phyloP scores from a whole-genome alignment of 2,329 filamentous ascomycete genomes.

The Pseudocercospora ulei region DNA sequence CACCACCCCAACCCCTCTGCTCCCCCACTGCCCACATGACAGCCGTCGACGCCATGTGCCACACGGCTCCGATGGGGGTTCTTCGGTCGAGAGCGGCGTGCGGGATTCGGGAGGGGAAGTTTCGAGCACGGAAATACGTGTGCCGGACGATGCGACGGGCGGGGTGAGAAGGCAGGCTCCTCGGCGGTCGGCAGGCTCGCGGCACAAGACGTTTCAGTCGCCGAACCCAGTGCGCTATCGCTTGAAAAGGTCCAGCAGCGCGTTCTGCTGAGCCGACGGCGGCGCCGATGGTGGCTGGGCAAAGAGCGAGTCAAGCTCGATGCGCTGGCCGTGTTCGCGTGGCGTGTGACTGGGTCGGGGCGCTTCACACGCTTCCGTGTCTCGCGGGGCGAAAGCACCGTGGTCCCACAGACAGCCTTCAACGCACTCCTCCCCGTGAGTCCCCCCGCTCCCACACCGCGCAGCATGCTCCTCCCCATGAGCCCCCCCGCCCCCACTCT shows the following conservation, averaged over 20 bases:
- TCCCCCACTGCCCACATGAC: no score
- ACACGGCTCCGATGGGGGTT: no score
- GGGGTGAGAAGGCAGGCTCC: no score
- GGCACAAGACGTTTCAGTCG: no score
- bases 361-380: conserved; percentile 47
- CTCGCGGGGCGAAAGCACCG: conserved; percentile 18
- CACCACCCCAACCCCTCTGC: no score
- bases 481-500: not conserved
- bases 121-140: no score
- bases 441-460: not conserved
- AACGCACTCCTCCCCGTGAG: conserved; percentile 3
- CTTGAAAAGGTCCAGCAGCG: conserved; percentile 29
- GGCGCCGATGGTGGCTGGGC: conserved; percentile 13
- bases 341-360: conserved; percentile 34
- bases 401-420: conserved; percentile 5
- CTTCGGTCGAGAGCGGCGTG: no score
- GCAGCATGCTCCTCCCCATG: conserved; percentile 30
- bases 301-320: conserved; percentile 27
- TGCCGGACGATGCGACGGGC: no score
- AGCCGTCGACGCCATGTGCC: no score
- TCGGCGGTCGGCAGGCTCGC: no score
- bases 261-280: conserved; percentile 21
- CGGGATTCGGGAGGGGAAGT: no score
- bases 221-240: no score
- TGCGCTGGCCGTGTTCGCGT: conserved; percentile 41